Conservation (phyloP, 768 basidiomycete species). For the Rhizopogon rudus region DNA sequence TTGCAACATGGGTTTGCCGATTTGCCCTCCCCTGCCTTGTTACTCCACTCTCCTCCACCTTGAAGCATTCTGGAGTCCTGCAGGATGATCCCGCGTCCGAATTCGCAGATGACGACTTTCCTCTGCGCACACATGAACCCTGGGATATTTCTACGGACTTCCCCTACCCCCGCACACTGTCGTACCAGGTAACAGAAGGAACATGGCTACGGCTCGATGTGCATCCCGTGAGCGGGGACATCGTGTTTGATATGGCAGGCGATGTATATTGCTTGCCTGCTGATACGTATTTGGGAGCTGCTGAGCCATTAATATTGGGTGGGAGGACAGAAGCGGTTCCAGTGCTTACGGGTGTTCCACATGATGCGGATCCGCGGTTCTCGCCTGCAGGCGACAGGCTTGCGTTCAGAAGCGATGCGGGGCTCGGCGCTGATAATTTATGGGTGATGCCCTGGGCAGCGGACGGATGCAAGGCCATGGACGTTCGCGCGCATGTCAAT, state of each 20-base stretch:
- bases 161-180: conserved; percentile 57
- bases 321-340: conserved; percentile 43
- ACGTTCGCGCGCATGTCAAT: conserved; percentile 34
- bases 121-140: conserved; percentile 44
- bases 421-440: conserved; percentile 68
- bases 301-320: conserved; percentile 17
- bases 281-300: conserved; percentile 21
- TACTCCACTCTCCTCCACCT: not conserved
- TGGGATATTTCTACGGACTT: conserved; percentile 81
- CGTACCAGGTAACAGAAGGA: conserved; percentile 67
- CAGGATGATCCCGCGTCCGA: conserved; percentile 33
- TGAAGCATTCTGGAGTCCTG: conserved; percentile 4
- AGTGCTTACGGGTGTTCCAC: conserved; percentile 58
- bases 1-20: conserved; percentile 13
- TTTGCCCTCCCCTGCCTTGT: conserved; percentile 1
- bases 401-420: conserved; percentile 72
- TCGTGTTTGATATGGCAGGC: conserved; percentile 72
- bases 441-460: conserved; percentile 60
- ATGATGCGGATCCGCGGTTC: conserved; percentile 71
- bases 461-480: conserved; percentile 55
- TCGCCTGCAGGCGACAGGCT: conserved; percentile 59
- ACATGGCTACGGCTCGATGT: conserved; percentile 77
- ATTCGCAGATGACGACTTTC: conserved; percentile 56
- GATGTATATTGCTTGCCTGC: conserved; percentile 69
- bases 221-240: conserved; percentile 62